These are phyloP conservation scores for Haematococcus lacustris DNA, from an alignment of 139 green algal genomes.

Conservation along the genomic window DNA sequence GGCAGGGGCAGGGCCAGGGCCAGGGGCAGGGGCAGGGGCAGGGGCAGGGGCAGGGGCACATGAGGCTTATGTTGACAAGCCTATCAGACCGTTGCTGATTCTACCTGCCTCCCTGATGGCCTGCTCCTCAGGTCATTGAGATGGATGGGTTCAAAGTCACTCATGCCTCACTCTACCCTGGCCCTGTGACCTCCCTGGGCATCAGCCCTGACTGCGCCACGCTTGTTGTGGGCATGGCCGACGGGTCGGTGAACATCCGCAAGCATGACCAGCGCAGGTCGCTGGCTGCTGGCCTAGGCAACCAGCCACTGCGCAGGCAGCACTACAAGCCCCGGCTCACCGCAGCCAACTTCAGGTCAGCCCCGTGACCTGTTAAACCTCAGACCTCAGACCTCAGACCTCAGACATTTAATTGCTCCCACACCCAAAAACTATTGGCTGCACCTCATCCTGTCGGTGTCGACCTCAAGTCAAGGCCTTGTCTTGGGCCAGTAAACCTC, in stretches of 20 bases:
- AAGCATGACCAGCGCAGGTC: conserved; percentile 29
- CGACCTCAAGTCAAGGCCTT: too few relatives aligned
- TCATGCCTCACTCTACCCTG: conserved; percentile 70
- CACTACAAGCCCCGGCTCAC: conserved; percentile 5
- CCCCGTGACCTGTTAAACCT: not conserved
- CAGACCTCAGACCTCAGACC: not conserved
- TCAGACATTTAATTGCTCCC: not conserved
- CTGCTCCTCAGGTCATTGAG: conserved; percentile 68
- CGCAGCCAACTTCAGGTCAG: conserved; percentile 8
- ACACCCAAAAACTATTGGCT: not conserved
- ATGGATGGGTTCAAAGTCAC: conserved; percentile 72
- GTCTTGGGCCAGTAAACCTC: not conserved
- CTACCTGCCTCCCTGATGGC: not conserved
- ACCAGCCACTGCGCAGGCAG: not conserved
- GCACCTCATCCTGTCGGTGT: not conserved
- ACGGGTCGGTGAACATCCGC: conserved; percentile 67
- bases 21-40: too few relatives aligned
- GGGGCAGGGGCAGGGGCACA: too few relatives aligned
- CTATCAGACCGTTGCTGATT: not conserved
- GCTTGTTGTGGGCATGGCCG: conserved; percentile 82
- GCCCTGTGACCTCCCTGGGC: conserved; percentile 66
- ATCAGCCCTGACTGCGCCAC: conserved; percentile 57
- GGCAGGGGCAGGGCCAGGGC: not conserved
- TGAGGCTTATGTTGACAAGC: too few relatives aligned
- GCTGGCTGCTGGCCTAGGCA: not conserved